Evolutionary conservation across 768 basidiomycete genomes (phyloP), one percentile per base, ranked within the genome.

Genomic region (Suillus lakei): DNA sequence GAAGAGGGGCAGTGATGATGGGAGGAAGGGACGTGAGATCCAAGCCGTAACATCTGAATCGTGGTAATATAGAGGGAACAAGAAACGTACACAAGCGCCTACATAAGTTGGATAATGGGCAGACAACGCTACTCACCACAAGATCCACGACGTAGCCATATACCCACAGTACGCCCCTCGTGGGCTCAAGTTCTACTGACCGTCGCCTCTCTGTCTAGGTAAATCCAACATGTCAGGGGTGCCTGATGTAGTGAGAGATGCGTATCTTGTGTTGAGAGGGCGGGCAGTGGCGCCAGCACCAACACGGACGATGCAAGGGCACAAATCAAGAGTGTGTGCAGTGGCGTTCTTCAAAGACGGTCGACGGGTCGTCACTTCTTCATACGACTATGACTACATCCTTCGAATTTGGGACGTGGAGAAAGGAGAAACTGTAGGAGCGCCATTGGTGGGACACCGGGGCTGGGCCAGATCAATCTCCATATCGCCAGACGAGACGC

Each of bases 381-480:
- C 58, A 32, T 30, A 15, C 8, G 64, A 64, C n/a, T 30, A 15
- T 16, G 64, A 64, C n/a, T 6, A 3, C 8, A 50, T 48, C 26
- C 9, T 64, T 26, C 59, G 58, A 18, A 60, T 64, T 16, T 64
- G 64, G 64, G 34, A 64, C 13, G 43, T 50, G 2, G 12, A 39
- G 12, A 60, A 43, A 18, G 63, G 63, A 13, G 32, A 48, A 18
- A 30, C 16, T 10, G 32, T 68, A 10, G 41, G 63, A 36, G 34
- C 10, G 23, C 55, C 63, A 5, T 38, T 67, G n/a, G 6, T 15
- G 39, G 66, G 58, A 4, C 66, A 67, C 53, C 23, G 5, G 6
- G 23, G 46, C 16, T 18, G n/a, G 9, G 62, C 67, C 9, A 3
- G 10, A 8, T 48, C 64, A 54, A 55, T 70, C 21, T 63, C 58